Evolutionary conservation across 176 grass and related monocot genomes (phyloP), one percentile per base, ranked within the genome.

Genomic region (Raddia guianensis): DNA sequence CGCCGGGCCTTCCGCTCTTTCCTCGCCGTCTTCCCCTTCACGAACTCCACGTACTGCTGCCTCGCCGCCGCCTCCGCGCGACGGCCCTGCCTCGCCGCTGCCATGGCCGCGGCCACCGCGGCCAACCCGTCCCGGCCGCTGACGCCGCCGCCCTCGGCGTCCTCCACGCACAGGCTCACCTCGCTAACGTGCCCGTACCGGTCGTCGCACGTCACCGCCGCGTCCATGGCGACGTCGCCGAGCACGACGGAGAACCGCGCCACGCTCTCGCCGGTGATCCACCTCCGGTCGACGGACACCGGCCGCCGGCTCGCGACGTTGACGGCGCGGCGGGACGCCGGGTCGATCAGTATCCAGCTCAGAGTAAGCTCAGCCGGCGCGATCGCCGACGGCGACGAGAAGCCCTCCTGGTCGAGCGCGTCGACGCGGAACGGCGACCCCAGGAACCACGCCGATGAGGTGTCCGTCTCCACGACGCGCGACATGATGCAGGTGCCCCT

Each of bases 261-360:
- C 12, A 93, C 33, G 14, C 76, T 81, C 74, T 95, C 92, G 9
- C 74, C 82, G 5, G 86, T 95, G 72, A 87, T 61, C 95, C 90
- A 95, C 40, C 70, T 78, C 52, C 88, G 86, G 40, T 91, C 81
- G 0, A 91, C 84, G 40, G 77, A 9, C 0, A 94, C 95, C 2
- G 91, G 90, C 1, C 80, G 74, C 34, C 87, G 82, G 73, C 90
- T 92, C 0, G 91, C 87, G 6, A 80, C 76, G 77, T 86, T 94
- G 12, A 92, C 33, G 2, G 95, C 85, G 43, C 83, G 85, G 12
- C 72, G 48, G 2, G 76, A 15, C 2, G 33, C 68, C 15, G 89
- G 90, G 70, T 97, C 86, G 53, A 91, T 77, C 55, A 93, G 68
- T 62, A 88, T 87, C 91, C 91, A 93, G 85, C 74, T 93, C 7